These are phyloP conservation scores for Leccinum rimulosum DNA, from an alignment of 768 basidiomycete genomes.

Conservation along the genomic window DNA sequence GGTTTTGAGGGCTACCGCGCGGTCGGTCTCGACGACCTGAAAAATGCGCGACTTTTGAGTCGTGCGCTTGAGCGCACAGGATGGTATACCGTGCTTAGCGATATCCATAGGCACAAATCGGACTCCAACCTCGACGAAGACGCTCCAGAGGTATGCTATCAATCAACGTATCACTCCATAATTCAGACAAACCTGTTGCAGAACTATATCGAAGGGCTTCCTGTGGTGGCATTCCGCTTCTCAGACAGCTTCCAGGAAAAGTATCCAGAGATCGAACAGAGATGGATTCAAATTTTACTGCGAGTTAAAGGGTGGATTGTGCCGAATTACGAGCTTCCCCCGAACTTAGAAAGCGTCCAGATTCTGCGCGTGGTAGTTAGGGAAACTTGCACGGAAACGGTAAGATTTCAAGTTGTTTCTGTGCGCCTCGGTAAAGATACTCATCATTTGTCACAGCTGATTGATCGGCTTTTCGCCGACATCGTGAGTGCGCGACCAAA, in stretches of 20 bases:
- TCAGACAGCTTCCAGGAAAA: conserved; percentile 49
- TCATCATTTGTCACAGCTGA: conserved; percentile 40
- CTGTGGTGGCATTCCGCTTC: conserved; percentile 55
- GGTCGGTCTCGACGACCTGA: conserved; percentile 46
- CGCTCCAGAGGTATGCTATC: conserved; percentile 50
- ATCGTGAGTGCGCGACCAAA: conserved; percentile 46
- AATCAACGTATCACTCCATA: background rate
- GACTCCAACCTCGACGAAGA: conserved; percentile 42
- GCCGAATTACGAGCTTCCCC: conserved; percentile 59
- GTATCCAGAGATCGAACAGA: conserved; percentile 56
- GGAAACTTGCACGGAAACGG: conserved; percentile 52
- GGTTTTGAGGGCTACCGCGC: conserved; percentile 53
- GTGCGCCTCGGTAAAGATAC: conserved; percentile 22
- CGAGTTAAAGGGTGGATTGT: conserved; percentile 56
- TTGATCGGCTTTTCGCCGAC: conserved; percentile 66
- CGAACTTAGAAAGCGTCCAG: conserved; percentile 47
- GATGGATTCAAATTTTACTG: conserved; percentile 52
- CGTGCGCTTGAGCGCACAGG: conserved; percentile 59
- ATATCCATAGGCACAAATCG: conserved; percentile 48
- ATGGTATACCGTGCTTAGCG: conserved; percentile 50
- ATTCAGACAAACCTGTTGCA: conserved; percentile 11
- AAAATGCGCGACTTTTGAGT: conserved; percentile 64
- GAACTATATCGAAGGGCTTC: conserved; percentile 49
- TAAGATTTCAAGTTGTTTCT: conserved; percentile 29
- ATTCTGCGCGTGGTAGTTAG: conserved; percentile 63